A percentile compares a stretch with the other conserved stretches of the same genome.
phyloP scores from a whole-genome alignment of 2,329 filamentous ascomycete genomes.

The Chalaropsis thielavioides region DNA sequence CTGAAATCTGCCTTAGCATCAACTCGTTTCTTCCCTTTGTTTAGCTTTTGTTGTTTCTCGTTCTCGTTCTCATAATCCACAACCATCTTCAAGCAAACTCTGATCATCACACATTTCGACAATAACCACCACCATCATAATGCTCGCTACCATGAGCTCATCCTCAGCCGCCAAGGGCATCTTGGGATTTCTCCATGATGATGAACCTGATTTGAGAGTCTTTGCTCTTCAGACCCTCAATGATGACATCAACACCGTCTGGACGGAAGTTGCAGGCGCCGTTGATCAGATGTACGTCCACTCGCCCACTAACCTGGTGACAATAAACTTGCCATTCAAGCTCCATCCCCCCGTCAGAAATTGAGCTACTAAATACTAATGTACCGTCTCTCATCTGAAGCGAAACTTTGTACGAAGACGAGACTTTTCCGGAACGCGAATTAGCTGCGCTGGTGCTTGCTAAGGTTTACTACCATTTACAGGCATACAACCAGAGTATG shows the following conservation, averaged over 20 bases:
- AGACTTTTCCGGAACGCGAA: conserved; percentile 82
- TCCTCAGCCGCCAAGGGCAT: conserved; percentile 89
- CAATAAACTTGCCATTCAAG: not conserved
- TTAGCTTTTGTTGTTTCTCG: not conserved
- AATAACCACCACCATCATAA: conserved; percentile 32
- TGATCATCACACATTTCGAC: not conserved
- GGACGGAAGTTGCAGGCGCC: conserved; percentile 89
- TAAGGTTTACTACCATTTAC: conserved; percentile 97
- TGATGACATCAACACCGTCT: conserved; percentile 89
- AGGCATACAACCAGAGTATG: conserved; percentile 99
- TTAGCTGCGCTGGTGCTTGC: conserved; percentile 87
- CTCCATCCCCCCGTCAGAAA: not conserved
- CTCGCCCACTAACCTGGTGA: not conserved
- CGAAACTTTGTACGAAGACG: conserved; percentile 95
- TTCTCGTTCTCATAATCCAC: conserved; percentile 16
- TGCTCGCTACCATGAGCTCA: conserved; percentile 87
- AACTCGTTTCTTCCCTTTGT: not conserved
- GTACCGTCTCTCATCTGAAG: conserved; percentile 32
- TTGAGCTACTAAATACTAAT: not conserved
- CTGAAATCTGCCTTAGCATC: not conserved
- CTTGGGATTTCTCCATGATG: conserved; percentile 87
- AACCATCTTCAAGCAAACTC: conserved; percentile 7
- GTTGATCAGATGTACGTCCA: conserved; percentile 72
- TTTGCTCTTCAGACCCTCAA: conserved; percentile 93
- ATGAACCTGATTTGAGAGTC: conserved; percentile 83